phyloP scores from a whole-genome alignment of 257 asterid species.

The Fraxinus anomala region DNA sequence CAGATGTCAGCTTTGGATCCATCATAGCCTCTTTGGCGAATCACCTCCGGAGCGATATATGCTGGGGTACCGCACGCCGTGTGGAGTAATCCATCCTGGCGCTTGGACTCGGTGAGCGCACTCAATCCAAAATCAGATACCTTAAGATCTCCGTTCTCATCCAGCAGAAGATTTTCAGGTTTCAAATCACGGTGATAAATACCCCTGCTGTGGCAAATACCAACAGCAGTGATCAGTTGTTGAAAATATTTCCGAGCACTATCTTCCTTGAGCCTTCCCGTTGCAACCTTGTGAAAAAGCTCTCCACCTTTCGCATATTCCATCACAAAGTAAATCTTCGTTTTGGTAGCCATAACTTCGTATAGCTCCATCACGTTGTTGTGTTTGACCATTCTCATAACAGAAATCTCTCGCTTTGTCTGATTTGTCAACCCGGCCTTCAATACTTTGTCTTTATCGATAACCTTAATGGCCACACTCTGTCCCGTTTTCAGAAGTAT shows the following conservation, averaged over 20 bases:
- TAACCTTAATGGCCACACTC: conserved; percentile 21
- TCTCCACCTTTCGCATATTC: conserved; percentile 22
- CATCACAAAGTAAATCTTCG: conserved; percentile 12
- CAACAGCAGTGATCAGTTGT: conserved; percentile 23
- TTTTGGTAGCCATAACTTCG: conserved; percentile 26
- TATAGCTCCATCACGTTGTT: conserved; percentile 12
- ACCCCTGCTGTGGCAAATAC: conserved; percentile 19
- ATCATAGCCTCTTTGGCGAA: conserved; percentile 15
- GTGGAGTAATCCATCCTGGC: conserved; percentile 21
- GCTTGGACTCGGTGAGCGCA: conserved; percentile 11
- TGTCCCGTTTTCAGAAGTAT: neutral
- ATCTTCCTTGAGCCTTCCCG: conserved; percentile 23
- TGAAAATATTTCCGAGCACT: conserved; percentile 18
- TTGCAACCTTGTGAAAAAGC: conserved; percentile 18
- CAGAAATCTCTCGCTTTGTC: conserved; percentile 19
- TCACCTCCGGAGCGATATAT: conserved; percentile 20
- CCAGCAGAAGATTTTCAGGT: conserved; percentile 16
- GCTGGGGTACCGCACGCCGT: conserved; percentile 23
- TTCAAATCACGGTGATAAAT: conserved; percentile 24
- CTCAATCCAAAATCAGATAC: conserved; percentile 21
- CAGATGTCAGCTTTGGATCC: conserved; percentile 19
- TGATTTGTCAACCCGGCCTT: conserved; percentile 17
- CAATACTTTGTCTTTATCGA: conserved; percentile 12
- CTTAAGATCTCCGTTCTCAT: conserved; percentile 17
- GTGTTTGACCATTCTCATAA: conserved; percentile 18